Evolutionary conservation across 73 alveolate species (phyloP).

Genomic region (Tetrahymena borealis): DNA sequence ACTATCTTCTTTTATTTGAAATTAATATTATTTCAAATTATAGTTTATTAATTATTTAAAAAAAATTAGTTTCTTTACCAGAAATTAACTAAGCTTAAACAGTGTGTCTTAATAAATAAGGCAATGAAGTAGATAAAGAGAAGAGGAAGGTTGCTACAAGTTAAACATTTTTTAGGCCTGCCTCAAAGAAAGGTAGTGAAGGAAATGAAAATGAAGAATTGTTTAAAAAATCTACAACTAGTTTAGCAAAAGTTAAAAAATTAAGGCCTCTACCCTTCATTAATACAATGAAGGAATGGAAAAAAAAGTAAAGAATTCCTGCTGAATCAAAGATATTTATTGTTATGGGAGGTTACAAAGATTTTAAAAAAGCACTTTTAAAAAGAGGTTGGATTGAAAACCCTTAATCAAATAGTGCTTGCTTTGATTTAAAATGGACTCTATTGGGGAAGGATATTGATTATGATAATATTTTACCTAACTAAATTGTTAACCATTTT

Average conservation of each 20-base stretch:
- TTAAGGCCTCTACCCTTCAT: constrained; percentile 38
- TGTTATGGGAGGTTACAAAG: constrained; percentile 46
- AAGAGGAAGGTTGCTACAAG: not conserved
- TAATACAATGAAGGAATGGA: constrained; percentile 58
- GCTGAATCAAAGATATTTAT: constrained; percentile 45
- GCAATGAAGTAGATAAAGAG: not conserved
- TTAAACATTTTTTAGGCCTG: not conserved
- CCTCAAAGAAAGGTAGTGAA: not conserved
- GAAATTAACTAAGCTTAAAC: not conserved
- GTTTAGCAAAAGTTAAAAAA: constrained; percentile 33
- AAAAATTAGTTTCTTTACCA: not conserved
- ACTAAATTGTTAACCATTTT: constrained; percentile 58
- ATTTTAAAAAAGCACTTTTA: constrained; percentile 29
- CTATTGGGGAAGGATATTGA: constrained; percentile 37
- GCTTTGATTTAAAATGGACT: constrained; percentile 41
- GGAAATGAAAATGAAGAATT: not conserved
- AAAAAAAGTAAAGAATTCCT: constrained; percentile 53
- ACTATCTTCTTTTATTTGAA: not conserved
- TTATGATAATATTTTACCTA: constrained; percentile 13
- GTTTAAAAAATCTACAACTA: not conserved
- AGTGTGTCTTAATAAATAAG: not conserved
- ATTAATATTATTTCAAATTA: not conserved
- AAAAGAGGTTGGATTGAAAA: constrained; percentile 53
- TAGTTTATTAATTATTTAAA: not conserved
- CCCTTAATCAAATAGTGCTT: constrained; percentile 3